Conservation (phyloP, 2,329 filamentous ascomycete genomes). For the Incumbomyces lentus region DNA sequence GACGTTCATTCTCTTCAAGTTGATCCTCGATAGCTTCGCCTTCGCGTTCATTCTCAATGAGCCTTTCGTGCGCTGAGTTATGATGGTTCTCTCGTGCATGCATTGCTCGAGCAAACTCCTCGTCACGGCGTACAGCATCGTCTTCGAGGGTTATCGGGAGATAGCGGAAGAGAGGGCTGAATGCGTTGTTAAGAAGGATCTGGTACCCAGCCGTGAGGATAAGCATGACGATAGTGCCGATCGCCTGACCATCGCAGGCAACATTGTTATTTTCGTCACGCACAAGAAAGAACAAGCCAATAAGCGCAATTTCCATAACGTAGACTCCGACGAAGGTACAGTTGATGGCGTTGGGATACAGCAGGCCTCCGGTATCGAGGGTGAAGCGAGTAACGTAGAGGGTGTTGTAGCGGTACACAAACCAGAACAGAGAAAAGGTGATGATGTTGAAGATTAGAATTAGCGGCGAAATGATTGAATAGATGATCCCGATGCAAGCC, state of each 20-base stretch:
- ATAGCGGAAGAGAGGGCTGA: slow-evolving; percentile 76
- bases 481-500: slow-evolving; percentile 82
- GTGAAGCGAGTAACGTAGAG: slow-evolving; percentile 86
- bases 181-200: slow-evolving; percentile 67
- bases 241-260: slow-evolving; percentile 64
- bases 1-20: slow-evolving; percentile 35
- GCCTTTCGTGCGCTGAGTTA: slow-evolving; percentile 9
- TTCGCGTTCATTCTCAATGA: slow-evolving; percentile 46
- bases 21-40: slow-evolving; percentile 36
- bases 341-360: slow-evolving; percentile 88
- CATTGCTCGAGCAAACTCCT: slow-evolving; percentile 74
- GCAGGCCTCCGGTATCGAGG: slow-evolving; percentile 79
- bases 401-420: slow-evolving; percentile 93
- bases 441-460: slow-evolving; percentile 90
- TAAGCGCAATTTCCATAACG: slow-evolving; percentile 81
- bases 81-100: slow-evolving; percentile 51
- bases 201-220: slow-evolving; percentile 69
- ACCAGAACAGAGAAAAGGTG: slow-evolving; percentile 83
- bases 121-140: slow-evolving; percentile 81
- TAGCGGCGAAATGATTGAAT: slow-evolving; percentile 77
- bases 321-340: slow-evolving; percentile 93
- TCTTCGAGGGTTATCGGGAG: slow-evolving; percentile 93
- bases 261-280: slow-evolving; percentile 43
- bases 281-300: slow-evolving; percentile 80
- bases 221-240: slow-evolving; percentile 69